Conservation (phyloP, 2,329 filamentous ascomycete species). For the Neopestalotiopsis sp. region DNA sequence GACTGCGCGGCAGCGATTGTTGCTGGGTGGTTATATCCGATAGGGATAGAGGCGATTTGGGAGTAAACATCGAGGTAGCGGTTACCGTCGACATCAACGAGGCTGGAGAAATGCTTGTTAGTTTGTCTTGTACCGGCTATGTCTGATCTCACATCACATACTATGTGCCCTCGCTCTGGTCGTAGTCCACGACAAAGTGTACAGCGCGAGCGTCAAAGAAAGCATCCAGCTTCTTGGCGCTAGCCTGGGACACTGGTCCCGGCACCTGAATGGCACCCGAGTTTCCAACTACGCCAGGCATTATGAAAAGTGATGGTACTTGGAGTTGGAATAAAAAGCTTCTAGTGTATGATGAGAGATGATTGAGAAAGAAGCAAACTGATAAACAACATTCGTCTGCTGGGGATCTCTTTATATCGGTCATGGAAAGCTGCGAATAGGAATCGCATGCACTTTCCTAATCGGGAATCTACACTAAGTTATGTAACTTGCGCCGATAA, state of each 20-base stretch:
- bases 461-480: neutral
- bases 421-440: neutral
- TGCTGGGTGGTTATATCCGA: constrained; percentile 88
- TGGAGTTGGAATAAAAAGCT: neutral
- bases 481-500: neutral
- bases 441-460: constrained; percentile 2
- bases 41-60: constrained; percentile 89
- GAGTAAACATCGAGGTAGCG: constrained; percentile 60
- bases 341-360: neutral
- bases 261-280: constrained; percentile 40
- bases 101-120: constrained; percentile 28
- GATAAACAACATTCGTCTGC: neutral
- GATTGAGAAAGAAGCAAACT: neutral
- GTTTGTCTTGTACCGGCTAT: neutral
- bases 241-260: constrained; percentile 44
- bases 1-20: constrained; percentile 73
- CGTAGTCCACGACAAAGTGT: constrained; percentile 58
- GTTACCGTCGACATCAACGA: constrained; percentile 56
- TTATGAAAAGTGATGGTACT: neutral
- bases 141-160: constrained; percentile 19
- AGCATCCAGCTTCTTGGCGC: constrained; percentile 47
- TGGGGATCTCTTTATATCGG: neutral
- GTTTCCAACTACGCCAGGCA: constrained; percentile 12
- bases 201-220: constrained; percentile 58
- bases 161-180: constrained; percentile 58